A percentile compares a stretch with the other conserved stretches of the same genome.
These are phyloP conservation scores for Termitomyces sp. DNA, from an alignment of 768 basidiomycete species.

Conservation along the genomic window DNA sequence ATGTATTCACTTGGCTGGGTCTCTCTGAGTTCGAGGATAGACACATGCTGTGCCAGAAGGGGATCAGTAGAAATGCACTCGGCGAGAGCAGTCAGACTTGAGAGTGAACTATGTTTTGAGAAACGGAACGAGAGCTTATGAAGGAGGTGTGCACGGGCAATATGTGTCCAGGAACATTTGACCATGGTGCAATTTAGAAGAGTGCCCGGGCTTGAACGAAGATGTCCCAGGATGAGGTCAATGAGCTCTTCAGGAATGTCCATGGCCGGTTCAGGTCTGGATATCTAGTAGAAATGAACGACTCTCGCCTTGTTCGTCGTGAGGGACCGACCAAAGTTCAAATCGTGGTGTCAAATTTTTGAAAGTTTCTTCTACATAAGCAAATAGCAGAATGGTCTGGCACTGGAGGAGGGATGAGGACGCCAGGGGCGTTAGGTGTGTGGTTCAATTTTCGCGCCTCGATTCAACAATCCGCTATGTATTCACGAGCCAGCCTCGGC, in stretches of 20 bases:
- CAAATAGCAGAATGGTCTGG: too few relatives aligned
- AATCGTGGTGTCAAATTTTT: too few relatives aligned
- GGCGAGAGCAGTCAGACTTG: background rate
- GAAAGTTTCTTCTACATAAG: too few relatives aligned
- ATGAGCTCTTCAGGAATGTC: background rate
- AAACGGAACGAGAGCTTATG: background rate
- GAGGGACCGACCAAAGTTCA: too few relatives aligned
- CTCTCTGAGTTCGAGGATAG: background rate
- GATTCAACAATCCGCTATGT: too few relatives aligned
- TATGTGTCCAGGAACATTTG: slow-evolving; percentile 1
- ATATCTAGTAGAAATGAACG: background rate
- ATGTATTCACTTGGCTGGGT: background rate
- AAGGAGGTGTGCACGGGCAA: background rate
- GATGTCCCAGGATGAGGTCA: background rate
- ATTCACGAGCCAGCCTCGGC: too few relatives aligned
- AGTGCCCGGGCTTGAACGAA: background rate
- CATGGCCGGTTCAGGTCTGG: background rate
- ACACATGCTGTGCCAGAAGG: background rate
- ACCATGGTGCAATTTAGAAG: background rate
- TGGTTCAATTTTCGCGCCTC: too few relatives aligned
- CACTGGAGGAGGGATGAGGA: too few relatives aligned
- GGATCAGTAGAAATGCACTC: background rate
- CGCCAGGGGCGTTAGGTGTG: too few relatives aligned
- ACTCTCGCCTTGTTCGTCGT: background rate
- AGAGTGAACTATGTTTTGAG: background rate